Conservation (phyloP, 1,139 yeast species). For the Taphrina pruni region DNA sequence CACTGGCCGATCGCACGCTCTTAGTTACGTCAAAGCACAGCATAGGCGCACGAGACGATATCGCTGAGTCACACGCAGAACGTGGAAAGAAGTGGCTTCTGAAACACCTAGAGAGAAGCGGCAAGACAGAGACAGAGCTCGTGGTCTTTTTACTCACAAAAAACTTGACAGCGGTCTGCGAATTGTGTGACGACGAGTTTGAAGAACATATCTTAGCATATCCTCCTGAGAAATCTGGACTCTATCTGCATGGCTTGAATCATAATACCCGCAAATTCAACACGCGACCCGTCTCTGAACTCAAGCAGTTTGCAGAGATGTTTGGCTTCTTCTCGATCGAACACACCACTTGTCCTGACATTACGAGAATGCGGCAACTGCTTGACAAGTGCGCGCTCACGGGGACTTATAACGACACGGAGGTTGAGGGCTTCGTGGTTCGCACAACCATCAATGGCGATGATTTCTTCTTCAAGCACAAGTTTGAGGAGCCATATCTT, state of each 20-base stretch:
- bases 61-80: constrained; percentile 49
- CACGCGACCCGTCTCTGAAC: constrained; percentile 68
- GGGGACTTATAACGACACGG: constrained; percentile 73
- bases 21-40: constrained; percentile 86
- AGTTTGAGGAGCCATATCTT: constrained; percentile 92
- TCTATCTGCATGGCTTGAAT: constrained; percentile 89
- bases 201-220: constrained; percentile 94
- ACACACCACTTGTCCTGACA: constrained; percentile 55
- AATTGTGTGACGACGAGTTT: constrained; percentile 87
- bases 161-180: constrained; percentile 85
- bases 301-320: constrained; percentile 63
- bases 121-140: constrained; percentile 58
- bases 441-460: constrained; percentile 57
- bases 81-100: constrained; percentile 66
- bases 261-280: constrained; percentile 66
- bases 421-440: constrained; percentile 92
- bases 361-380: constrained; percentile 58
- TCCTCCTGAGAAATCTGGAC: constrained; percentile 68
- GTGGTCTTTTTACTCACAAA: constrained; percentile 61
- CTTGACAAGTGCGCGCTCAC: constrained; percentile 65
- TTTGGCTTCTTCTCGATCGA: constrained; percentile 68
- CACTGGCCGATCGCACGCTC: constrained; percentile 69
- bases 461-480: constrained; percentile 85
- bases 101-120: constrained; percentile 58
- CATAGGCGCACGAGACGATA: constrained; percentile 67